phyloP scores from a whole-genome alignment of 2,329 filamentous ascomycete genomes.

The Corynespora cassiicola region DNA sequence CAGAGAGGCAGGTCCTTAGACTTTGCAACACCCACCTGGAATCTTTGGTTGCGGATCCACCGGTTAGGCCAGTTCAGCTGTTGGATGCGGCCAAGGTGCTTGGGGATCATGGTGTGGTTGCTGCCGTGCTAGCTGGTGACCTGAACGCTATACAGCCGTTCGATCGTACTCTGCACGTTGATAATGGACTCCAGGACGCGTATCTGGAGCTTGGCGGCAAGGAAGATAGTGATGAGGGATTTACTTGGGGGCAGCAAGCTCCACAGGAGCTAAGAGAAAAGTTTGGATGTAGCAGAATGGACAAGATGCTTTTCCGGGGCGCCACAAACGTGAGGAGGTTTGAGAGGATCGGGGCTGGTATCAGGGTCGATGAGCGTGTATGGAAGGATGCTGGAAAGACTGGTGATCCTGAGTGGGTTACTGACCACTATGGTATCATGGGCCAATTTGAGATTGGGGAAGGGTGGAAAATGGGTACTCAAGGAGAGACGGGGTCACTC shows the following conservation, averaged over 20 bases:
- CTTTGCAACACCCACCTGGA: conserved; percentile 65
- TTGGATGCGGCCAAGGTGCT: conserved; percentile 53
- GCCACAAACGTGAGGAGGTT: conserved; percentile 41
- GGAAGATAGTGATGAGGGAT: conserved; percentile 59
- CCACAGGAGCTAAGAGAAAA: conserved; percentile 45
- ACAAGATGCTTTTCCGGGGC: conserved; percentile 60
- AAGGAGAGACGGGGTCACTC: neutral
- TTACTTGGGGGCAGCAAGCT: conserved; percentile 66
- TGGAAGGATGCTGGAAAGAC: conserved; percentile 31
- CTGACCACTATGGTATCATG: conserved; percentile 58
- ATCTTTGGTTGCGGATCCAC: conserved; percentile 57
- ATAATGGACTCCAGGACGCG: conserved; percentile 59
- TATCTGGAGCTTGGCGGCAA: conserved; percentile 59
- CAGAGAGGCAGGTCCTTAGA: conserved; percentile 42
- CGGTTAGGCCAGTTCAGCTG: conserved; percentile 58
- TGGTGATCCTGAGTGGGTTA: conserved; percentile 56
- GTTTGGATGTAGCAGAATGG: conserved; percentile 62
- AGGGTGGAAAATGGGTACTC: conserved; percentile 11
- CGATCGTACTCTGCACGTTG: conserved; percentile 55
- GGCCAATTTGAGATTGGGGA: conserved; percentile 29
- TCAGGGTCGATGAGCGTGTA: conserved; percentile 49
- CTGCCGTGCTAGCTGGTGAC: conserved; percentile 60
- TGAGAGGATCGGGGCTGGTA: conserved; percentile 56
- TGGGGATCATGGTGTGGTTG: conserved; percentile 45
- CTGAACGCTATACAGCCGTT: conserved; percentile 65